Conservation (phyloP, 1,284 basidiomycete species). For the Termitomyces sp. region DNA sequence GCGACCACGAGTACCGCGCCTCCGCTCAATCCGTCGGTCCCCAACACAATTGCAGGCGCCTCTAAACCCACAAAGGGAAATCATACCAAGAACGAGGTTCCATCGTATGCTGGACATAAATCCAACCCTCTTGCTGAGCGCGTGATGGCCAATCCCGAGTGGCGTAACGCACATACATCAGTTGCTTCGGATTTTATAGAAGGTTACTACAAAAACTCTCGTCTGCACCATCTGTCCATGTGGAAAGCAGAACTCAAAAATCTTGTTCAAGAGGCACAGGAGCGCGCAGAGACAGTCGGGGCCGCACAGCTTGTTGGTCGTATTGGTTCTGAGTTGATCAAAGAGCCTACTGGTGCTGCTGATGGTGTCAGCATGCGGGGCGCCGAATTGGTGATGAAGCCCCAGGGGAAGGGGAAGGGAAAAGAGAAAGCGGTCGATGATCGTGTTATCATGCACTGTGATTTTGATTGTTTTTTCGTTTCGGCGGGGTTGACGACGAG, state of each 20-base stretch:
- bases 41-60: constrained; percentile 5
- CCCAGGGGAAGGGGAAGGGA: constrained; percentile 59
- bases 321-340: constrained; percentile 24
- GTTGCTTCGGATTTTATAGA: constrained; percentile 84
- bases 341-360: constrained; percentile 21
- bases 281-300: constrained; percentile 48
- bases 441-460: constrained; percentile 86
- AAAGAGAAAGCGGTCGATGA: constrained; percentile 44
- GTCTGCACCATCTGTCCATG: constrained; percentile 86
- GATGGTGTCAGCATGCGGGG: constrained; percentile 54
- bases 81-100: constrained; percentile 26
- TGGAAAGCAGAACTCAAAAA: constrained; percentile 90
- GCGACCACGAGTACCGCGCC: background rate
- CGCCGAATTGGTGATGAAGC: constrained; percentile 43
- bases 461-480: constrained; percentile 98
- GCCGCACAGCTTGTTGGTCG: constrained; percentile 21
- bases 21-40: background rate
- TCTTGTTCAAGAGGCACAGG: constrained; percentile 78
- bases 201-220: constrained; percentile 86
- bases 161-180: constrained; percentile 86
- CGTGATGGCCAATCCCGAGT: constrained; percentile 75
- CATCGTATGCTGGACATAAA: constrained; percentile 57
- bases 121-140: constrained; percentile 72
- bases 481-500: constrained; percentile 78
- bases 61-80: background rate